Evolutionary conservation across 2,329 filamentous ascomycete species (phyloP), one percentile per base, ranked within the genome.

Genomic region (Diaporthe vexans): DNA sequence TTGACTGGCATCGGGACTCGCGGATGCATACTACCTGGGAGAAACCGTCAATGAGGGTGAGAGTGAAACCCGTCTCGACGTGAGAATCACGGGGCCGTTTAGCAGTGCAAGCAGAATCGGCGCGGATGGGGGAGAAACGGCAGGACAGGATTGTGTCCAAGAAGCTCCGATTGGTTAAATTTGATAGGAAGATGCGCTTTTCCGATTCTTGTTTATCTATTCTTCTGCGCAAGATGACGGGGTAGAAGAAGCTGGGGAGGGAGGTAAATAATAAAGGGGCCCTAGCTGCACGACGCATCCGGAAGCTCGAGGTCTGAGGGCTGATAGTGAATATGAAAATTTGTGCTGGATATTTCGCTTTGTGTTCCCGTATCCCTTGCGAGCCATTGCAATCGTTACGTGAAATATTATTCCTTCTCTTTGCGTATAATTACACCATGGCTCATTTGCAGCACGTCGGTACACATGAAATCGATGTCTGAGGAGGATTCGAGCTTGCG

Each of bases 1-100:
- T 80, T 11, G 80, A 81, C 58, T 80, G 78, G 79, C 77, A 76
- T n/a, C 57, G 65, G 7, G 74, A 78, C 19, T 77, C 76, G 11
- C 65, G 75, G 8, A 77, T 79, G 78, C 61, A 75, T 5, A 77
- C 76, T 0, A 70, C 80, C n/a, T 81, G 79, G 79, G n/a, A 71
- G 56, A 79, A 79, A 71, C 79, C 79, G 1, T 65, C 75, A 54
- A 72, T 78, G 58, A 69, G 51, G 56, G 77, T 77, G 19, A 77
- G 48, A 51, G 48, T 51, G 0, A 51, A 24, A 3, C 48, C 48
- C 5, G 48, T 19, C 19, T 24, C 48, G 48, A 24, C 9, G 48
- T 51, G 48, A 51, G 48, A 51, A n/a, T 51, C 21, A 4, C 3
- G n/a, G 4, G 8, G 4, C n/a, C 21, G 11, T 51, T n/a, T 51